Percentiles rank a stretch among this genome's conserved stretches.
Evolutionary conservation across 2,329 filamentous ascomycete species (phyloP).

Genomic region (Mycocentrospora acerina): DNA sequence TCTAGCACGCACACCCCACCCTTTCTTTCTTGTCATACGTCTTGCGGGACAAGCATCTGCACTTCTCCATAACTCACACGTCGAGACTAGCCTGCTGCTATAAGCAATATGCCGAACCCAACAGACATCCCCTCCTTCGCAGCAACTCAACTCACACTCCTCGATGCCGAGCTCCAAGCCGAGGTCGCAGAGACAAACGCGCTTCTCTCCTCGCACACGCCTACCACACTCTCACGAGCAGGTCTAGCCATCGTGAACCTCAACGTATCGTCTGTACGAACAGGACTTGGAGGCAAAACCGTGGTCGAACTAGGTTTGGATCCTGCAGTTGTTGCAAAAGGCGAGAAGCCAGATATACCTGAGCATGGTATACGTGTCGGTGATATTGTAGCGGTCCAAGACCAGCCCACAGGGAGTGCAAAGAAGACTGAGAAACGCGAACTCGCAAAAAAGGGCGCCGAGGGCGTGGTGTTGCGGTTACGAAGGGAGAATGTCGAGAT

Average conservation of each 20-base stretch:
- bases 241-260: slow-evolving; percentile 81
- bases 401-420: slow-evolving; percentile 70
- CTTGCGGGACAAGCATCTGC: too few species aligned
- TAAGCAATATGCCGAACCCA: slow-evolving; percentile 25
- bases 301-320: slow-evolving; percentile 80
- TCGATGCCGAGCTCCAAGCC: slow-evolving; percentile 69
- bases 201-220: slow-evolving; percentile 68
- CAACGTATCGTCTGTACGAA: slow-evolving; percentile 71
- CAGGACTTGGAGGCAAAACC: slow-evolving; percentile 86
- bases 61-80: not conserved
- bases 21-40: too few species aligned
- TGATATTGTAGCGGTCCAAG: slow-evolving; percentile 74
- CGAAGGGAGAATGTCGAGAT: slow-evolving; percentile 62
- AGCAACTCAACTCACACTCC: slow-evolving; percentile 67
- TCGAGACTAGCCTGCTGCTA: slow-evolving; percentile 2
- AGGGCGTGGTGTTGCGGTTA: slow-evolving; percentile 70
- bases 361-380: slow-evolving; percentile 76
- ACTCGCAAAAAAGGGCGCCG: slow-evolving; percentile 65
- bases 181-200: slow-evolving; percentile 70
- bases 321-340: slow-evolving; percentile 59
- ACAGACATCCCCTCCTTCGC: slow-evolving; percentile 69
- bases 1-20: too few species aligned
- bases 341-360: slow-evolving; percentile 57
- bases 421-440: slow-evolving; percentile 73
- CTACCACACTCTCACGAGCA: slow-evolving; percentile 69